A percentile compares a stretch with the other conserved stretches of the same genome.
Evolutionary conservation across 257 asterid species (phyloP).

Genomic region (Cynanchum wilfordii): DNA sequence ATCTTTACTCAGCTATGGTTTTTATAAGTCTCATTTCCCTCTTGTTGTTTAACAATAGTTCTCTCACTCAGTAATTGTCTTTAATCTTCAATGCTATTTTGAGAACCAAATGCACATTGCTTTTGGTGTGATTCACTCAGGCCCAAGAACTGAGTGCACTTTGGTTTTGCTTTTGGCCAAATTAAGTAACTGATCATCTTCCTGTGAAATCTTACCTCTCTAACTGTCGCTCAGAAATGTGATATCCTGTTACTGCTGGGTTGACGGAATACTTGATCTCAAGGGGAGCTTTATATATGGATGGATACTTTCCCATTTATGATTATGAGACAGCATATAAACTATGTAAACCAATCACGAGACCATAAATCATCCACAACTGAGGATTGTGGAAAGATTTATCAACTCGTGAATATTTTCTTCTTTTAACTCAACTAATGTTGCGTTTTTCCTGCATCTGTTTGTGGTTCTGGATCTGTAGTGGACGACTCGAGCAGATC

Average conservation of each 20-base stretch:
- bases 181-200: neutral
- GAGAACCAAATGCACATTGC: neutral
- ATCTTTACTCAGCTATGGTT: slow-evolving; percentile 3
- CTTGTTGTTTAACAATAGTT: neutral
- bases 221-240: neutral
- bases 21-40: neutral
- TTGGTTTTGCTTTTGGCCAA: neutral
- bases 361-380: neutral
- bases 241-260: neutral
- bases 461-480: neutral
- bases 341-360: neutral
- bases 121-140: neutral
- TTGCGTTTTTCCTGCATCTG: neutral
- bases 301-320: neutral
- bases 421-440: neutral
- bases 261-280: neutral
- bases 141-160: neutral
- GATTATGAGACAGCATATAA: neutral
- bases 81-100: neutral
- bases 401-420: neutral
- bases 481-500: neutral
- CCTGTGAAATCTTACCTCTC: neutral
- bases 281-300: neutral
- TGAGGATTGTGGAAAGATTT: neutral
- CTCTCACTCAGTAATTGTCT: neutral